Conservation (phyloP, 176 grass and related monocot species). For the Elaeis guineensis region DNA sequence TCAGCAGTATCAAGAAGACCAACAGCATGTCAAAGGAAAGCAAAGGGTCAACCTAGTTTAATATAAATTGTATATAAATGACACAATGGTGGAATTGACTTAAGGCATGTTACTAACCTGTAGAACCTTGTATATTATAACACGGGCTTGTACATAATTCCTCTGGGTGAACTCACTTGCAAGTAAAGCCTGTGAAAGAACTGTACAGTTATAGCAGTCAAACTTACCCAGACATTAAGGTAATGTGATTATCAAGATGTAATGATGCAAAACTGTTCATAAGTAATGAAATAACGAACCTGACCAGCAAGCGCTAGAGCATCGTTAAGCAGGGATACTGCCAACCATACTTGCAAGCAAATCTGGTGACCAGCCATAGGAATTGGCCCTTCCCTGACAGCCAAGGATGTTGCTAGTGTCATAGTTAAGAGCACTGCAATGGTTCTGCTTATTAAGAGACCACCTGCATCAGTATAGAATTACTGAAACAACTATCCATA, state of each 20-base stretch:
- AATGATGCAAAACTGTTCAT: too few relatives aligned
- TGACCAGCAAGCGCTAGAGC: conserved; percentile 87
- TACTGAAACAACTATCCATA: neutral
- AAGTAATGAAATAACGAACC: conserved; percentile 32
- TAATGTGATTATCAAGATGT: too few relatives aligned
- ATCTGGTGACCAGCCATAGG: conserved; percentile 85
- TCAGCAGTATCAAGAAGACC: conserved; percentile 4
- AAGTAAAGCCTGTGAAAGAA: conserved; percentile 55
- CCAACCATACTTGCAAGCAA: conserved; percentile 88
- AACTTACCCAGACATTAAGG: too few relatives aligned
- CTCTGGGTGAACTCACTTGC: conserved; percentile 67
- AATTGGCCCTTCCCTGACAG: conserved; percentile 73
- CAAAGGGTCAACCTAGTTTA: too few relatives aligned
- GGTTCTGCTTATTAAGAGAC: conserved; percentile 71
- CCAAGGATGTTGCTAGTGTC: conserved; percentile 67
- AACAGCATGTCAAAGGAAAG: neutral
- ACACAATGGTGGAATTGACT: neutral
- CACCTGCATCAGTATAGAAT: conserved; percentile 40
- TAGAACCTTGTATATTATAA: conserved; percentile 56
- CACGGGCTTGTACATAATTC: conserved; percentile 62
- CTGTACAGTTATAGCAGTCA: too few relatives aligned
- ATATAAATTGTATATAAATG: too few relatives aligned
- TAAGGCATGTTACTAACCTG: conserved; percentile 36
- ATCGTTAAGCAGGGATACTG: conserved; percentile 80
- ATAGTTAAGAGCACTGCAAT: conserved; percentile 60